Evolutionary conservation across 2,329 filamentous ascomycete genomes (phyloP).

Genomic region (Leptographium radiaticola): DNA sequence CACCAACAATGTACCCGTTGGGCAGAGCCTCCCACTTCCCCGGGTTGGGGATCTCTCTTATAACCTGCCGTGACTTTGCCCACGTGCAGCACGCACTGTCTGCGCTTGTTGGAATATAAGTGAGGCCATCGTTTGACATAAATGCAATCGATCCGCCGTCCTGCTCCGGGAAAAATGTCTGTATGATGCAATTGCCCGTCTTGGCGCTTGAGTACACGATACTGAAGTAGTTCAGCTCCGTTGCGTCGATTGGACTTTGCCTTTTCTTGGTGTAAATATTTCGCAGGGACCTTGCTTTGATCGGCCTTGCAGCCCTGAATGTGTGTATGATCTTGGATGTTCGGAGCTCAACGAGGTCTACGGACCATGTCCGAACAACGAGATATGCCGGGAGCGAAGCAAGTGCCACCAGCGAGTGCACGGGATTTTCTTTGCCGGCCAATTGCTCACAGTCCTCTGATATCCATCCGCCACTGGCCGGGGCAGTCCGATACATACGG

Average conservation of each 20-base stretch:
- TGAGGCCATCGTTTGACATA: slow-evolving; percentile 31
- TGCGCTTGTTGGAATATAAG: slow-evolving; percentile 11
- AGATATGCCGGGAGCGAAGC: slow-evolving; percentile 47
- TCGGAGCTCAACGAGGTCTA: slow-evolving; percentile 48
- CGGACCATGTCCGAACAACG: slow-evolving; percentile 40
- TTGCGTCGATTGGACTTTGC: slow-evolving; percentile 38
- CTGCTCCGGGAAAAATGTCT: slow-evolving; percentile 44
- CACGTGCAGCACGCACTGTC: slow-evolving; percentile 35
- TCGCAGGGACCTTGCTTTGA: slow-evolving; percentile 46
- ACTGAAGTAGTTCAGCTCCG: slow-evolving; percentile 48
- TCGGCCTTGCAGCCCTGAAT: slow-evolving; percentile 39
- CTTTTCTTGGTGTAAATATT: slow-evolving; percentile 42
- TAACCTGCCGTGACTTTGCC: slow-evolving; percentile 36
- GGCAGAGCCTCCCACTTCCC: slow-evolving; percentile 52
- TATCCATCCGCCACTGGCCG: slow-evolving; percentile 32
- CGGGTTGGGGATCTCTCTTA: slow-evolving; percentile 43
- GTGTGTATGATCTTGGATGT: slow-evolving; percentile 45
- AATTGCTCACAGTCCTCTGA: slow-evolving; percentile 31
- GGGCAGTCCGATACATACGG: slow-evolving; percentile 34
- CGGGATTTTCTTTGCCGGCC: slow-evolving; percentile 26
- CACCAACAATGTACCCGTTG: slow-evolving; percentile 48
- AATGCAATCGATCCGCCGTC: slow-evolving; percentile 46
- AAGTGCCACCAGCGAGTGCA: slow-evolving; percentile 45
- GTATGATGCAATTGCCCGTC: slow-evolving; percentile 49
- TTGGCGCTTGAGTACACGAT: slow-evolving; percentile 49